phyloP scores from a whole-genome alignment of 2,329 filamentous ascomycete species.

The Talaromyces atroroseus region DNA sequence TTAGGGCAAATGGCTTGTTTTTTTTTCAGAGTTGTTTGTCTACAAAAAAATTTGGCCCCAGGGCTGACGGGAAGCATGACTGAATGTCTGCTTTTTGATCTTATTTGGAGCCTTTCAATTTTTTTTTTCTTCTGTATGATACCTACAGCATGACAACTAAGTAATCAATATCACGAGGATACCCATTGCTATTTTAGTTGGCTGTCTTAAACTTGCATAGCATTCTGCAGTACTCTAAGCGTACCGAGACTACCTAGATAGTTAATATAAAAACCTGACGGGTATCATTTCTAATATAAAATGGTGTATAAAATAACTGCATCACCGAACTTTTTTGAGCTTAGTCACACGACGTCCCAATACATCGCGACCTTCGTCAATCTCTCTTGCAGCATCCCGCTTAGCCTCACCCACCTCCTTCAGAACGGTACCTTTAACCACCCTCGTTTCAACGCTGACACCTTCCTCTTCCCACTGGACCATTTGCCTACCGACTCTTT shows the following conservation, averaged over 20 bases:
- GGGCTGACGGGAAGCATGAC: background rate
- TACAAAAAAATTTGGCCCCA: background rate
- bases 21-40: background rate
- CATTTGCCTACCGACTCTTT: constrained; percentile 72
- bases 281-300: constrained; percentile 10
- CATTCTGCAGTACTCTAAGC: background rate
- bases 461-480: constrained; percentile 80
- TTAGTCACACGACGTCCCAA: constrained; percentile 66
- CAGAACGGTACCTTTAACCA: constrained; percentile 69
- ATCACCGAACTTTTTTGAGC: constrained; percentile 36
- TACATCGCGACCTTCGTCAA: constrained; percentile 88
- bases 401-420: constrained; percentile 95
- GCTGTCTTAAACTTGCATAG: background rate
- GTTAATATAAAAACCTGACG: background rate
- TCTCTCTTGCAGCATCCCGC: constrained; percentile 80
- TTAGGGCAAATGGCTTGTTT: background rate
- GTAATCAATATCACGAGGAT: constrained; percentile 10
- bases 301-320: constrained; percentile 7
- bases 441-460: constrained; percentile 87
- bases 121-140: background rate
- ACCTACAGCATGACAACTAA: background rate
- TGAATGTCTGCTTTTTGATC: background rate
- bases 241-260: background rate
- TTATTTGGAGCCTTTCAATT: background rate
- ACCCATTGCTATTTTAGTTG: background rate